phyloP scores from a whole-genome alignment of 768 basidiomycete genomes.

The Fomitopsis serialis region DNA sequence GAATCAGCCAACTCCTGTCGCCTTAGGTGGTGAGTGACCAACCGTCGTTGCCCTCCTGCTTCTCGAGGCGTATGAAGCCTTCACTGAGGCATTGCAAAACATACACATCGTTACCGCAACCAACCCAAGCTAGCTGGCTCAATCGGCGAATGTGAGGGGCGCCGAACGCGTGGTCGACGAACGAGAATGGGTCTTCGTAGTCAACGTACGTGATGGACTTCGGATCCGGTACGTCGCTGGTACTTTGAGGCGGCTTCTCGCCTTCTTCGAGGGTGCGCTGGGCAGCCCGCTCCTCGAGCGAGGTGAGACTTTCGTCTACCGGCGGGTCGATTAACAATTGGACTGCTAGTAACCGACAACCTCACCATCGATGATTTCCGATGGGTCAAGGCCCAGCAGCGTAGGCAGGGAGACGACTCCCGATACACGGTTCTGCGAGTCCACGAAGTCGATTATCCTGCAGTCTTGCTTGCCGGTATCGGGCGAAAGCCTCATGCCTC shows the following conservation, averaged over 20 bases:
- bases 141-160: constrained; percentile 47
- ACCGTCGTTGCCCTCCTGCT: constrained; percentile 32
- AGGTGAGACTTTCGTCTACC: constrained; percentile 47
- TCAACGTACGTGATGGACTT: constrained; percentile 69
- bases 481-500: constrained; percentile 86
- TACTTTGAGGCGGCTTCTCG: constrained; percentile 7
- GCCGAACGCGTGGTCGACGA: constrained; percentile 45
- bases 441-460: constrained; percentile 88
- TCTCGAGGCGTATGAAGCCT: constrained; percentile 63
- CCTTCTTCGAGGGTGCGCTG: neutral
- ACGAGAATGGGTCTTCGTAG: constrained; percentile 66
- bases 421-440: constrained; percentile 58
- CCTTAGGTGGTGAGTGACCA: constrained; percentile 1
- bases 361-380: constrained; percentile 59
- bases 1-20: neutral
- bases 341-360: neutral
- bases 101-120: constrained; percentile 64
- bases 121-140: constrained; percentile 72
- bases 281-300: constrained; percentile 38
- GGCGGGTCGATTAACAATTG: neutral
- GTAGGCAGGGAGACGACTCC: constrained; percentile 79
- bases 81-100: constrained; percentile 71
- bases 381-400: constrained; percentile 80
- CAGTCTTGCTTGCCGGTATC: constrained; percentile 79
- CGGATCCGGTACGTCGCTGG: constrained; percentile 43